Evolutionary conservation across 805 yeast species (phyloP).

Genomic region (Candida sanyiensis): DNA sequence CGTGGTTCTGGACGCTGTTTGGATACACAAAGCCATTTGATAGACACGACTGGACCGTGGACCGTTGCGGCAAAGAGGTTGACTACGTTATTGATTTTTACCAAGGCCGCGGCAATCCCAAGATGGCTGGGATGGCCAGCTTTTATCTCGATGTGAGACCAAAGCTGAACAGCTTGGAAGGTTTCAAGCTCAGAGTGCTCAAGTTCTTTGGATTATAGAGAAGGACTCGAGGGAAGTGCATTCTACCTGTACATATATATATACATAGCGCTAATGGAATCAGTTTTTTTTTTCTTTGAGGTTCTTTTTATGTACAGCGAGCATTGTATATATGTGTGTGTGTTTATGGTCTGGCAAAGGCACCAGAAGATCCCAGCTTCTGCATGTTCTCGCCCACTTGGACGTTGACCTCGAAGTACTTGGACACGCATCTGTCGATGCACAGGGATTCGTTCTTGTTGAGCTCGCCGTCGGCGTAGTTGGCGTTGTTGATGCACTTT

Average conservation of each 20-base stretch:
- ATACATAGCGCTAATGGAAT: not conserved
- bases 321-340: not conserved
- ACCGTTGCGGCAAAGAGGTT: constrained; percentile 75
- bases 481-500: constrained; percentile 62
- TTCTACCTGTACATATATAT: constrained; percentile 5
- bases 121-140: constrained; percentile 43
- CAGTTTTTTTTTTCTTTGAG: not conserved
- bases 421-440: constrained; percentile 92
- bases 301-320: not conserved
- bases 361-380: constrained; percentile 41
- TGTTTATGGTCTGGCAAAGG: constrained; percentile 28
- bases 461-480: constrained; percentile 68
- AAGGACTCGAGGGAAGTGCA: not conserved
- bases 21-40: constrained; percentile 85
- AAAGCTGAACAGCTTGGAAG: constrained; percentile 77
- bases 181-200: constrained; percentile 60
- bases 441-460: constrained; percentile 79
- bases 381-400: constrained; percentile 83
- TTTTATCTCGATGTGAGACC: constrained; percentile 91
- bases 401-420: constrained; percentile 90
- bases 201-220: constrained; percentile 51
- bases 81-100: constrained; percentile 95
- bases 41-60: constrained; percentile 90
- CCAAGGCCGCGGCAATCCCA: constrained; percentile 43
- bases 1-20: constrained; percentile 56